These are phyloP conservation scores for Paracoccidioides brasiliensis DNA, from an alignment of 2,329 filamentous ascomycete genomes.

Conservation along the genomic window DNA sequence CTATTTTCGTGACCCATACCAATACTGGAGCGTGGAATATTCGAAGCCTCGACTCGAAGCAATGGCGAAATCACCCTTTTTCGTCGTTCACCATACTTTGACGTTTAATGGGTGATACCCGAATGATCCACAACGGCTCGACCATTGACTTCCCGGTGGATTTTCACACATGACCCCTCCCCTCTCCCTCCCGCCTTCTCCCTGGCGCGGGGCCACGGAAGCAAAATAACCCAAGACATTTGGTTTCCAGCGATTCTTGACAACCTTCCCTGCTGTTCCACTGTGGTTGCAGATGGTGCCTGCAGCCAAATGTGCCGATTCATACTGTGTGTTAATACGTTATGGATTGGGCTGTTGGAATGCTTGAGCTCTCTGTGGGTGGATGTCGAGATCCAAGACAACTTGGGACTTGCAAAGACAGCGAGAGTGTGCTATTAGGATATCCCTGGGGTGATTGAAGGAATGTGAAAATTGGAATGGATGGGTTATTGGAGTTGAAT, in stretches of 20 bases:
- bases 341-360: conserved; percentile 12
- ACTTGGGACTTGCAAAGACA: not conserved
- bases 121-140: conserved; percentile 1
- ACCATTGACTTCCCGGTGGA: not conserved
- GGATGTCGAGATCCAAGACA: not conserved
- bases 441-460: not conserved
- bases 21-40: conserved; percentile 19
- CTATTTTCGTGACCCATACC: not conserved
- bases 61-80: conserved; percentile 24
- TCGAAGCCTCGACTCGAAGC: conserved; percentile 30
- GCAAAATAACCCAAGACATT: not conserved
- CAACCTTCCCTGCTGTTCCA: not conserved
- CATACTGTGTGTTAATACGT: too few relatives aligned
- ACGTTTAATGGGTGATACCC: not conserved
- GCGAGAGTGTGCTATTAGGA: not conserved
- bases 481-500: not conserved
- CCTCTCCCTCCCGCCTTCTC: too few relatives aligned
- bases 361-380: conserved; percentile 26
- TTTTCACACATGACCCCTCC: not conserved
- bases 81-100: not conserved
- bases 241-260: not conserved
- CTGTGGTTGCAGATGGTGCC: conserved; percentile 22
- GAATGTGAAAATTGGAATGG: not conserved
- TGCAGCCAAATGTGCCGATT: conserved; percentile 14
- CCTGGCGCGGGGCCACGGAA: not conserved